Evolutionary conservation across 257 asterid genomes (phyloP).

Genomic region (Apocynum venetum): DNA sequence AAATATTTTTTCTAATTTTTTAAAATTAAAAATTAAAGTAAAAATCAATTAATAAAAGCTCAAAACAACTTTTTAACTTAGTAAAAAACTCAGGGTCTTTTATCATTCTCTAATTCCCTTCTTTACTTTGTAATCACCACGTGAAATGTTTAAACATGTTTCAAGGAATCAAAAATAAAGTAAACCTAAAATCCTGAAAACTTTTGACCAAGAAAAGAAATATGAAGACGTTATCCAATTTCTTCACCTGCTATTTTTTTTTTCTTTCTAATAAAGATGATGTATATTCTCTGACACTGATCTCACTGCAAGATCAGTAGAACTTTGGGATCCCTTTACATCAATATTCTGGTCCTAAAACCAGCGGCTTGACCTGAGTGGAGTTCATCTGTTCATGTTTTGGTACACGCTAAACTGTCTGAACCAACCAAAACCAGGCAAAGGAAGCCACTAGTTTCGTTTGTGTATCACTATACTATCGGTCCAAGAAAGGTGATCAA

Average conservation of each 20-base stretch:
- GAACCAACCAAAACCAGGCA: slow-evolving; percentile 9
- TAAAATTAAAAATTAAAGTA: no score
- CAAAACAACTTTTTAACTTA: no score
- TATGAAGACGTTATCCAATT: neutral
- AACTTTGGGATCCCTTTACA: neutral
- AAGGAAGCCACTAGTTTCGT: slow-evolving; percentile 30
- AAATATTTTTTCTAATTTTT: no score
- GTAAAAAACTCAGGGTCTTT: no score
- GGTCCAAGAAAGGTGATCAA: slow-evolving; percentile 16
- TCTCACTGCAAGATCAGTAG: neutral
- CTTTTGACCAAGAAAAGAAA: neutral
- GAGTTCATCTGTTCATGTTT: neutral
- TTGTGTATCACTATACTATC: no score
- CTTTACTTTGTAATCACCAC: neutral
- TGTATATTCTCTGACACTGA: neutral
- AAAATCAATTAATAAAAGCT: no score
- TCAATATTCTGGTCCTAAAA: neutral
- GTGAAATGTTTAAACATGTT: neutral
- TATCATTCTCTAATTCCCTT: no score
- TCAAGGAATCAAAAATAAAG: neutral
- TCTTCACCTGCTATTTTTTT: neutral
- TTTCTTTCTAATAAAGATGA: no score
- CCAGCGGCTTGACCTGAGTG: neutral
- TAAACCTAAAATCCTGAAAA: neutral
- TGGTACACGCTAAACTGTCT: neutral